Conservation (phyloP, 345 rosid species). For the Rhodomyrtus tomentosa region DNA sequence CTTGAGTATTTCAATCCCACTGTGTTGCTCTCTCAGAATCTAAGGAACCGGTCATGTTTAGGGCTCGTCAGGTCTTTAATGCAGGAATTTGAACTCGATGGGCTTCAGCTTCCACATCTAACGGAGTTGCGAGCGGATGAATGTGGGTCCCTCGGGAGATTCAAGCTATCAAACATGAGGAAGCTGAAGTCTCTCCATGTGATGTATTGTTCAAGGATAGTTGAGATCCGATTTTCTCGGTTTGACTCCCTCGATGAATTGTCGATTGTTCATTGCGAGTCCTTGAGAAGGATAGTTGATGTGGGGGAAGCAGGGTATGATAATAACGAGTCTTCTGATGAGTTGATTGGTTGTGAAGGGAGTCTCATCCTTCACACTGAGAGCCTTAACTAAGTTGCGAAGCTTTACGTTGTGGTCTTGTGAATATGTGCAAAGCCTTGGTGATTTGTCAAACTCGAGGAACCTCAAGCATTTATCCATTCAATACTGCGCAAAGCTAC, state of each 20-base stretch:
- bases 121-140: neutral
- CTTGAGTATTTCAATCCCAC: neutral
- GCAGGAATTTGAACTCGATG: neutral
- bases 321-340: neutral
- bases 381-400: neutral
- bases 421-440: neutral
- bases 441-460: neutral
- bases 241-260: neutral
- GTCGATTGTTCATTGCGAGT: accelerated
- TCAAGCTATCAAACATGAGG: neutral
- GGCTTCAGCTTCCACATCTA: neutral
- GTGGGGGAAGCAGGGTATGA: neutral
- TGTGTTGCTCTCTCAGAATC: neutral
- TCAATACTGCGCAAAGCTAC: accelerated
- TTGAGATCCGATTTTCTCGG: neutral
- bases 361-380: neutral
- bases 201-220: accelerated
- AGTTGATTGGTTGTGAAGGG: neutral
- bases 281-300: neutral
- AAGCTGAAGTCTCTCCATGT: neutral
- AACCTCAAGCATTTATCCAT: accelerated
- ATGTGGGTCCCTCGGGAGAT: neutral
- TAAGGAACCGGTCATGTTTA: neutral
- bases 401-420: accelerated
- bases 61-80: neutral